Evolutionary conservation across 768 basidiomycete species (phyloP), one percentile per base, ranked within the genome.

Genomic region (Rossbeevera mucosa): DNA sequence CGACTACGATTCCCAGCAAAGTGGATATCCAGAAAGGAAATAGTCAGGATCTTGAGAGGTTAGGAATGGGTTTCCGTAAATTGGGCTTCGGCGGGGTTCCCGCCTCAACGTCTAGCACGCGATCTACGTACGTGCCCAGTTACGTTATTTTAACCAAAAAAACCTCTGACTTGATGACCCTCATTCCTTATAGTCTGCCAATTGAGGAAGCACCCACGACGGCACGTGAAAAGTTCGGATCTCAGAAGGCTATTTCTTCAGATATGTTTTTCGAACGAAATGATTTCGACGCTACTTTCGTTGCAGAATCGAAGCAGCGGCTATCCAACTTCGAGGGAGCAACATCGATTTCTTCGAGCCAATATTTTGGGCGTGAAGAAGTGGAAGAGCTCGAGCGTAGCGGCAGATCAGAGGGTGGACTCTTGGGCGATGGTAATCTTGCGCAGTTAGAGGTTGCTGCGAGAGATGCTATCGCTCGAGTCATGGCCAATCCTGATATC

Each of bases 211-310:
- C 83, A 24, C 83, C 85, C 0, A 93, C 83, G 5, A 81, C 80
- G 16, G 95, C 96, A 1, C 83, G 94, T 52, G 88, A 94, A 7
- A 91, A 90, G 61, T 99, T 98, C 67, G 91, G 92, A 2, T 69
- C 64, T 53, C 96, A 98, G 67, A 99, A 97, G 66, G 93, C 82
- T 49, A 99, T 99, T 67, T 97, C 94, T 5, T 95, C 93, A 4
- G 96, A 98, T 64, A 93, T 94, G 90, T 97, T 87, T 76, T 98
- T 98, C 67, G 92, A 86, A 21, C 81, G 95, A 38, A 88, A 88
- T 45, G 69, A 83, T 20, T 97, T 96, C 71, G 94, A 98, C 64
- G 82, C 91, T 2, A 62, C 68, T 31, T 76, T 82, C 4, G 62
- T 80, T 38, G 71, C 76, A 43, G 93, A 97, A 71, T 94, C 94